phyloP scores from a whole-genome alignment of 176 grass and related monocot species.

The Canna indica region DNA sequence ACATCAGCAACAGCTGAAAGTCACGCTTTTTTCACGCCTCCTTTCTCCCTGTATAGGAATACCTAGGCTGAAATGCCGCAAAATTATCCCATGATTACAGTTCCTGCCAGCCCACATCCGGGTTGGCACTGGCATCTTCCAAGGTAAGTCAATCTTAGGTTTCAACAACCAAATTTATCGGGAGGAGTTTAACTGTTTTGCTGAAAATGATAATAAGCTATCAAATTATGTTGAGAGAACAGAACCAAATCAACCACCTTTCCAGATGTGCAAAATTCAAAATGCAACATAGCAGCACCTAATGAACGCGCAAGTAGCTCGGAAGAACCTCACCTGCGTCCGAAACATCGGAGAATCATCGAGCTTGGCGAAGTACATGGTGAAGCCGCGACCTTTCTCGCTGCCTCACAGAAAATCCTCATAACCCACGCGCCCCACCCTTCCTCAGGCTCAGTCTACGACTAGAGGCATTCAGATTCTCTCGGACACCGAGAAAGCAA shows the following conservation, averaged over 20 bases:
- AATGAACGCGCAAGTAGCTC: not conserved
- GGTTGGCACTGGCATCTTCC: no score
- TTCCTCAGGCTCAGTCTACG: not conserved
- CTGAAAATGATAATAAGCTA: no score
- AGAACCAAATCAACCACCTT: not conserved
- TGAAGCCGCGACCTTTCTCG: slow-evolving; percentile 16
- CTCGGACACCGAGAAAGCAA: not conserved
- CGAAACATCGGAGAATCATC: slow-evolving; percentile 98
- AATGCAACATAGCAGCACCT: not conserved
- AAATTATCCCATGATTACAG: no score
- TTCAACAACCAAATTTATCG: no score
- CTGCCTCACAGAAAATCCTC: slow-evolving; percentile 28
- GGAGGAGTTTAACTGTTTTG: no score
- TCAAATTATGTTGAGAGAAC: not conserved
- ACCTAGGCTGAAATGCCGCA: no score
- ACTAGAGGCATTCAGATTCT: not conserved
- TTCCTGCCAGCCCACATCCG: no score
- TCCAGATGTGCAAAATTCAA: not conserved
- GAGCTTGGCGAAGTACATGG: slow-evolving; percentile 83
- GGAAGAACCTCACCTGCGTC: slow-evolving; percentile 54
- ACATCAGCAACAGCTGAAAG: no score
- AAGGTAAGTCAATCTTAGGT: no score
- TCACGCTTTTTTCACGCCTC: no score
- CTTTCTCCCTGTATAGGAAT: no score
- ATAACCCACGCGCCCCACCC: slow-evolving; percentile 13